phyloP scores from a whole-genome alignment of 768 basidiomycete species.

The Lentinula sp. region DNA sequence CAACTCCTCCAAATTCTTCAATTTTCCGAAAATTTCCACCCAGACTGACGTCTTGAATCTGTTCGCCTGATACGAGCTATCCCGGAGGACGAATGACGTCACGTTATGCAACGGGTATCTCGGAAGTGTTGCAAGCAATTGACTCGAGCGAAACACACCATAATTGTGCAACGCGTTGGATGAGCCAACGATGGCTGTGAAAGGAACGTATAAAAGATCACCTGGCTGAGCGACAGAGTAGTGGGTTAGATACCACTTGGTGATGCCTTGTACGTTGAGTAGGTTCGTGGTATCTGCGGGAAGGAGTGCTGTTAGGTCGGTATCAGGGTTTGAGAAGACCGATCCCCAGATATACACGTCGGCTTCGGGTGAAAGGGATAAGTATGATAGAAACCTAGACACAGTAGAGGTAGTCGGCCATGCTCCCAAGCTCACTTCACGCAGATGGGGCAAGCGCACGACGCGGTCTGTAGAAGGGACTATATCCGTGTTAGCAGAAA shows the following conservation, averaged over 20 bases:
- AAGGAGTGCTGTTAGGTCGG: neutral
- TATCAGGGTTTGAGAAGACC: neutral
- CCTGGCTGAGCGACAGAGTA: constrained; percentile 1
- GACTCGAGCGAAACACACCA: neutral
- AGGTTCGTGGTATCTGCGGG: neutral
- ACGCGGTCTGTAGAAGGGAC: neutral
- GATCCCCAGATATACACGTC: constrained; percentile 4
- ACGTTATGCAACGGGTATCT: neutral
- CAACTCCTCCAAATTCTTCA: neutral
- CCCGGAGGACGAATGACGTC: constrained; percentile 1
- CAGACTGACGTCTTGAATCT: constrained; percentile 1
- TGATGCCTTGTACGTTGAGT: neutral
- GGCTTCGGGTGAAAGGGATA: neutral
- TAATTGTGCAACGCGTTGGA: neutral
- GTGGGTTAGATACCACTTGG: constrained; percentile 4
- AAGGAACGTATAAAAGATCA: constrained; percentile 1
- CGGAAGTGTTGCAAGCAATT: neutral
- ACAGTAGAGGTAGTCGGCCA: neutral
- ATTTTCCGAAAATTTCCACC: neutral
- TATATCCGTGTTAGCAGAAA: constrained; percentile 7
- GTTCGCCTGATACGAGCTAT: constrained; percentile 4
- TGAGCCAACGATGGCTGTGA: neutral
- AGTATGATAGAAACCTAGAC: neutral
- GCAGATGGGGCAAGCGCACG: neutral
- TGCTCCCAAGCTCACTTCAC: neutral